Base-by-base conservation (phyloP, 176 grass and related monocot genomes). In the Musa beccarii region DNA sequence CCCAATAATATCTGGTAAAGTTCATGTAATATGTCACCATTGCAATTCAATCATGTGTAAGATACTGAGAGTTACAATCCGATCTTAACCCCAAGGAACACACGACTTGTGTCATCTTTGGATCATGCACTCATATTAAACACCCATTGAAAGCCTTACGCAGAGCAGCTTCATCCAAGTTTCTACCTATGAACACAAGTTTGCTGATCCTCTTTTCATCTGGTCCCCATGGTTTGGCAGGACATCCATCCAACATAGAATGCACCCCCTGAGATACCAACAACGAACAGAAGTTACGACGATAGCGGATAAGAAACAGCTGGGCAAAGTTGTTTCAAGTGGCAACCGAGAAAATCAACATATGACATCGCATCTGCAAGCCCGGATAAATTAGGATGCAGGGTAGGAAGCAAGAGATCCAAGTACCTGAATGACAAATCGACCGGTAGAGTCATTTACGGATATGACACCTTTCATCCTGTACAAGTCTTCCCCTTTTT, bases 401-500 rank as follows among this genome's bases (percentile, higher is more conserved):
- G 51, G 51, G 24, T 10, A 15, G 16, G 52, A 13, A 65, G 51
- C 15, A 34, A 59, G 1, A 22, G 50, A 56, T 49, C 53, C 2
- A 29, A 10, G 52, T 74, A 89, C 89, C 89, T 88, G 86, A 52
- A 92, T 79, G 7, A 92, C 75, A 5, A 83, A 92, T 12, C 83
- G 89, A 20, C 89, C 89, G 43, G 86, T 88, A 25, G 86, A 92
- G 23, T 86, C 89, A 64, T 88, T 92, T 50, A 92, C 86, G 4
- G 86, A 92, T 53, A 92, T 51, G 11, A 92, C 81, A 81, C 89
- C 89, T 72, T 92, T 92, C 70, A 92, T 74, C 78, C 89, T 88
- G 83, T 92, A 88, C 28, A 92, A 82, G 59, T 92, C 89, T 73
- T 86, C 89, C 10, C 86, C 89, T 79, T 88, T 88, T 76, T 88